phyloP scores from a whole-genome alignment of 2,329 filamentous ascomycete species.

The Thelonectria olida region DNA sequence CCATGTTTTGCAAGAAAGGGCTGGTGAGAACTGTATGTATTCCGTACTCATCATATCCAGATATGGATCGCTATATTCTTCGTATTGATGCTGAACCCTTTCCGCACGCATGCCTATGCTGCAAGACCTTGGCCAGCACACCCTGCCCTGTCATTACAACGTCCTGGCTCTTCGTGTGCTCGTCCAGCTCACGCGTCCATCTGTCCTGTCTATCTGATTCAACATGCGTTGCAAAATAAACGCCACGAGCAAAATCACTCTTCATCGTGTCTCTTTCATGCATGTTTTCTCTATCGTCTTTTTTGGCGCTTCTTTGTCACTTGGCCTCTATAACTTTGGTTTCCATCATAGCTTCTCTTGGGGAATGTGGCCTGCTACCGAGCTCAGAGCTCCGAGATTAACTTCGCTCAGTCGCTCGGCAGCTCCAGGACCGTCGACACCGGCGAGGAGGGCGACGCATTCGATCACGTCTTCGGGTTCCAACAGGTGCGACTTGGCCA shows the following conservation, averaged over 20 bases:
- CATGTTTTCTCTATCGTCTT: constrained; percentile 8
- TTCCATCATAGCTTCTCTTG: constrained; percentile 32
- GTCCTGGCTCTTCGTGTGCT: constrained; percentile 14
- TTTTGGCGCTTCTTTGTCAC: not conserved
- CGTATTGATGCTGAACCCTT: not conserved
- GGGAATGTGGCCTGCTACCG: constrained; percentile 63
- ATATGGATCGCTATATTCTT: constrained; percentile 1
- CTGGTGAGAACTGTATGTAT: constrained; percentile 1
- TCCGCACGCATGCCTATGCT: constrained; percentile 3
- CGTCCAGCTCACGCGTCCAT: constrained; percentile 26
- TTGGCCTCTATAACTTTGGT: not conserved
- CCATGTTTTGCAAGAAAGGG: no score
- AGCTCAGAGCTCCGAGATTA: constrained; percentile 64
- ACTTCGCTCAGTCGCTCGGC: constrained; percentile 58
- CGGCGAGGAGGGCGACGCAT: constrained; percentile 64
- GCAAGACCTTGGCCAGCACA: not conserved
- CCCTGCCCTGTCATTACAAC: constrained; percentile 22
- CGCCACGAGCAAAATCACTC: constrained; percentile 32
- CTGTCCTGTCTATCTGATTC: constrained; percentile 30
- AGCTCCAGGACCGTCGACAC: constrained; percentile 51
- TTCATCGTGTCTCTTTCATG: constrained; percentile 2
- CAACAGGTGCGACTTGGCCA: constrained; percentile 88
- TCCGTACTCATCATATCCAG: not conserved
- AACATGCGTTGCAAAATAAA: constrained; percentile 33
- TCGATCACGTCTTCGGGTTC: constrained; percentile 91